Conservation (phyloP, 495 filamentous ascomycete genomes). For the Penicillium cataractarum region DNA sequence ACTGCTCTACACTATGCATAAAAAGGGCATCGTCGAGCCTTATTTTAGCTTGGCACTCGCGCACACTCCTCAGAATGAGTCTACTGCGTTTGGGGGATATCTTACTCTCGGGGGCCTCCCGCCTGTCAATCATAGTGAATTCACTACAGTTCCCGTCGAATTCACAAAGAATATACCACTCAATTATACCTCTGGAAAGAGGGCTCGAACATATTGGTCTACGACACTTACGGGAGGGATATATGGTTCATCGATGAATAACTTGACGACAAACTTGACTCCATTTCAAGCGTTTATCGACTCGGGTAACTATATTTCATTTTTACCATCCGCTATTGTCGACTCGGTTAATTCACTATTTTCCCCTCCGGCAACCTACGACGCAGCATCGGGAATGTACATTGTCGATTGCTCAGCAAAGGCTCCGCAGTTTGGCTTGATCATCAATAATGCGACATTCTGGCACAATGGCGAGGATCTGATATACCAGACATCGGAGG, state of each 20-base stretch:
- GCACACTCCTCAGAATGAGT: not conserved
- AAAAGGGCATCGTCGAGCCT: not conserved
- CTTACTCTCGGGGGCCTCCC: not conserved
- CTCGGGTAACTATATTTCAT: not conserved
- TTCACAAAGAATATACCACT: not conserved
- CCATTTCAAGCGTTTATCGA: not conserved
- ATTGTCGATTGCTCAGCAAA: not conserved
- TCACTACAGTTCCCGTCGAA: not conserved
- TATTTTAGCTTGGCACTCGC: not conserved
- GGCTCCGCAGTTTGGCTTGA: not conserved
- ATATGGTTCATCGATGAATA: not conserved
- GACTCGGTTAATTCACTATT: not conserved
- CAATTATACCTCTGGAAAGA: not conserved
- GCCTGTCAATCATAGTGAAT: not conserved
- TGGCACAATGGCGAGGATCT: slow-evolving; percentile 1
- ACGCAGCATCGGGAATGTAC: not conserved
- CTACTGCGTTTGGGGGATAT: not conserved
- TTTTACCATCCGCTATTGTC: not conserved
- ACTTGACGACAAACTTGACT: not conserved
- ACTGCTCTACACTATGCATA: not conserved
- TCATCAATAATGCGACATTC: not conserved
- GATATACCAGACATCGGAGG: not conserved
- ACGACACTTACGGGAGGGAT: not conserved
- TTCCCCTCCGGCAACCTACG: not conserved
- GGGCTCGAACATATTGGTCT: not conserved